phyloP scores from a whole-genome alignment of 192 early-diverging fungal species.

The Paraglomus brasilianum region DNA sequence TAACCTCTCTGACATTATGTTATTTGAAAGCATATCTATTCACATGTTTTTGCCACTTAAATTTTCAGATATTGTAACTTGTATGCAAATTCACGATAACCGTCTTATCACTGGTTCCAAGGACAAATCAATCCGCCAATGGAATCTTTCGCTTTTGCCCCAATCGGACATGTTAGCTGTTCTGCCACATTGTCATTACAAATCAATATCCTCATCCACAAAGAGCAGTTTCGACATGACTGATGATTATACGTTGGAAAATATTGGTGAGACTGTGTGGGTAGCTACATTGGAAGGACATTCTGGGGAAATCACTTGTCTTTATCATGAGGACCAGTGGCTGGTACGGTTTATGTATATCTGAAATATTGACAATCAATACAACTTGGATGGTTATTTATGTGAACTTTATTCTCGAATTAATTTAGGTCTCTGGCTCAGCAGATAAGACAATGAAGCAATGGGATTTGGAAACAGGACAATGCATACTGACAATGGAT shows the following conservation, averaged over 20 bases:
- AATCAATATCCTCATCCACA: background rate
- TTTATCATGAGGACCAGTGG: constrained; percentile 53
- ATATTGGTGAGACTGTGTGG: constrained; percentile 36
- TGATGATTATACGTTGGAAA: constrained; percentile 17
- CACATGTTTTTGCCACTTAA: constrained; percentile 41
- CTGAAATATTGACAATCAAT: background rate
- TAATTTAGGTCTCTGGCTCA: constrained; percentile 65
- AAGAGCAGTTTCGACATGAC: constrained; percentile 17
- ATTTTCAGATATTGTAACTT: constrained; percentile 31
- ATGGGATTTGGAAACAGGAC: constrained; percentile 72
- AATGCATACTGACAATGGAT: constrained; percentile 64
- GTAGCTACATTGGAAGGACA: constrained; percentile 47
- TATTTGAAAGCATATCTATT: constrained; percentile 33
- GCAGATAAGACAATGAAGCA: constrained; percentile 74
- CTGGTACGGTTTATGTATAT: constrained; percentile 43
- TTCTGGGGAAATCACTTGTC: constrained; percentile 43
- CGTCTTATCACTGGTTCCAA: constrained; percentile 25
- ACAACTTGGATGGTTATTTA: constrained; percentile 36
- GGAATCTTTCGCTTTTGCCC: constrained; percentile 12
- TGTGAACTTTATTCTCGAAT: constrained; percentile 32
- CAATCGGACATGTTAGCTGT: constrained; percentile 22
- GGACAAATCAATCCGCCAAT: constrained; percentile 26
- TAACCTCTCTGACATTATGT: constrained; percentile 22
- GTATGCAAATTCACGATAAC: constrained; percentile 9
- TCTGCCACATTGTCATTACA: constrained; percentile 21